Base-by-base conservation (phyloP, 2,329 filamentous ascomycete genomes). In the Aspergillus udagawae region DNA sequence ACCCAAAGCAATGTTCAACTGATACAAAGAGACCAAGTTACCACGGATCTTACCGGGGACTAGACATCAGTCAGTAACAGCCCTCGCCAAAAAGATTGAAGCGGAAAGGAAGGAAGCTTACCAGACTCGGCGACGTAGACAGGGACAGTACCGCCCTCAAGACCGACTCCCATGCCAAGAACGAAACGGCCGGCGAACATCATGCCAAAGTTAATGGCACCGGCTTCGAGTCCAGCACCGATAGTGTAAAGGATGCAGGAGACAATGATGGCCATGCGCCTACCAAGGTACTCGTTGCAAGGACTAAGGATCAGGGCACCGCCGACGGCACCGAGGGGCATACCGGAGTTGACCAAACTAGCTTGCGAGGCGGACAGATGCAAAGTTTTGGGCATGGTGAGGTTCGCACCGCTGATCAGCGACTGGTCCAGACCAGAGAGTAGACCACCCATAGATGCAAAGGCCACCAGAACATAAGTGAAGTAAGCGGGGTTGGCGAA, bases 361-460 rank as follows among this genome's bases (percentile, higher is more conserved):
- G 85, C 84, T 67, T 89, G 80, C 3, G 78, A 75, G 1, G 77
- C 73, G 4, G 80, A 75, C 32, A 90, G 78, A 25, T 75, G 67
- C 1, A 90, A 76, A 48, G 85, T 84, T 0, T 70, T 62, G 2
- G 87, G 88, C 48, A 90, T 76, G 68, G 83, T 87, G 3, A 90
- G 76, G 65, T 73, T 74, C 53, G 88, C 88, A 53, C 88, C 88
- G 12, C 83, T 86, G 65, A 91, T 91, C 55, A 90, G 77, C 49
- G 84, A 88, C 73, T 91, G 88, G 67, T 91, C 88, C 21, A 91
- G 79, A 59, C 88, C 88, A 1, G 86, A 89, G 0, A 90, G 81
- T 23, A 91, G 76, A 68, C 88, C 88, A 51, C 88, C 87, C 85
- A 90, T 88, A 17, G 85, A 88, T n/a, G 87, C 87, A 64, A 90